Evolutionary conservation across 1,139 yeast species (phyloP).

Genomic region (Saccharomycopsis phalli): DNA sequence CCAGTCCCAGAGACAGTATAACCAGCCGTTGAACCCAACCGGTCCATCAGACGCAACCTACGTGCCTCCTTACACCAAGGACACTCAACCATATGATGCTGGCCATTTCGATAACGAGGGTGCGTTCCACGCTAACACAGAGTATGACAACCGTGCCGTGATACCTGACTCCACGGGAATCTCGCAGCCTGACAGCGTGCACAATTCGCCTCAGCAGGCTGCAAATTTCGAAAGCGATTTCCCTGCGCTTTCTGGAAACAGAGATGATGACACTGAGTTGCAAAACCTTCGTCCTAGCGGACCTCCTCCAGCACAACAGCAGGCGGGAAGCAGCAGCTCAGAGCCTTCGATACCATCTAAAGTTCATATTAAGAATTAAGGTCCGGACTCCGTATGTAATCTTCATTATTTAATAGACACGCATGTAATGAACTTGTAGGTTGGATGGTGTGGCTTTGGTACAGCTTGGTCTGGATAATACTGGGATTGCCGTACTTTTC

Average conservation of each 20-base stretch:
- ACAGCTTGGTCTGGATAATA: too few species aligned
- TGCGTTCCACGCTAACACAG: conserved; percentile 32
- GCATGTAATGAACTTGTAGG: too few species aligned
- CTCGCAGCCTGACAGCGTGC: conserved; percentile 4
- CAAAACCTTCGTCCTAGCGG: conserved; percentile 11
- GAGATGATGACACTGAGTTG: conserved; percentile 7
- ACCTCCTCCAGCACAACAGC: conserved; percentile 13
- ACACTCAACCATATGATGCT: conserved; percentile 60
- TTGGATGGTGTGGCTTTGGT: too few species aligned
- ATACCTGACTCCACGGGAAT: conserved; percentile 7
- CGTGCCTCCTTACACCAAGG: conserved; percentile 62
- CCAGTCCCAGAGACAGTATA: conserved; percentile 60
- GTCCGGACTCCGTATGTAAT: too few species aligned
- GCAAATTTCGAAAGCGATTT: conserved; percentile 17
- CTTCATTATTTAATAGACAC: too few species aligned
- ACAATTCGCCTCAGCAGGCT: conserved; percentile 10
- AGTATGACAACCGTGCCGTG: not conserved
- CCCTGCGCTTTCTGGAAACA: conserved; percentile 7
- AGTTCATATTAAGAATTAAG: conserved; percentile 1
- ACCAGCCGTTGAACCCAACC: conserved; percentile 34
- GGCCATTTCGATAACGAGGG: conserved; percentile 77
- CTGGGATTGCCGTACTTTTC: too few species aligned
- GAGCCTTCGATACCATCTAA: conserved; percentile 4
- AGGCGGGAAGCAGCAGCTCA: conserved; percentile 4
- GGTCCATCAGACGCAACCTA: conserved; percentile 31